These are phyloP conservation scores for Sugiyamaella pinicola DNA, from an alignment of 1,139 yeast species.

Conservation along the genomic window DNA sequence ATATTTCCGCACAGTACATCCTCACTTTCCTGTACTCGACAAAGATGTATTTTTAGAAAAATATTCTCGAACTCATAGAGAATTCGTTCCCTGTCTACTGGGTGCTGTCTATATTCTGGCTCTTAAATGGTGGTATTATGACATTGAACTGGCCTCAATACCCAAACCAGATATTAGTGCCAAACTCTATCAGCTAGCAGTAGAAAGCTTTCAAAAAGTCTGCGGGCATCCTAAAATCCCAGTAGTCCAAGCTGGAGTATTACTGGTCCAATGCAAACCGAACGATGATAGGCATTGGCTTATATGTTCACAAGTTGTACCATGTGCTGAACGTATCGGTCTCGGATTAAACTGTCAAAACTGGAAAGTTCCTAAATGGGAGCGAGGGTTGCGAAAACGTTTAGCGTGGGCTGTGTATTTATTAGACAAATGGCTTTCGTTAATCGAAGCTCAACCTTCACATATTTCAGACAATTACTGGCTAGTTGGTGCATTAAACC, in stretches of 20 bases:
- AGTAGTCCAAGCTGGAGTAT: constrained; percentile 49
- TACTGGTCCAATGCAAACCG: constrained; percentile 44
- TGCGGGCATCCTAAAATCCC: constrained; percentile 49
- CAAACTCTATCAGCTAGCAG: constrained; percentile 44
- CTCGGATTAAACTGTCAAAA: constrained; percentile 80
- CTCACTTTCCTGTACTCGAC: constrained; percentile 48
- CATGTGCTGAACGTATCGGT: constrained; percentile 83
- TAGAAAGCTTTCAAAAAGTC: constrained; percentile 45
- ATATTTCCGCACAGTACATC: constrained; percentile 49
- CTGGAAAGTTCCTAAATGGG: constrained; percentile 95
- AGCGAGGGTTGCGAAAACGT: constrained; percentile 76
- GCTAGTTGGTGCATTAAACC: constrained; percentile 39
- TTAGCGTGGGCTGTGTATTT: constrained; percentile 92
- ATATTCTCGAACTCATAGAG: constrained; percentile 50
- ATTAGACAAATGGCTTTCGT: constrained; percentile 85
- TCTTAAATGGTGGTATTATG: constrained; percentile 49
- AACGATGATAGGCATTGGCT: constrained; percentile 76
- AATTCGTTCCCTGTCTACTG: constrained; percentile 50
- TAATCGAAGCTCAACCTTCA: constrained; percentile 78
- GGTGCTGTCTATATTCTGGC: constrained; percentile 50
- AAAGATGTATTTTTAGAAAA: constrained; percentile 50
- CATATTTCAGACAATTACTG: constrained; percentile 48
- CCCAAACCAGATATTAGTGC: constrained; percentile 42
- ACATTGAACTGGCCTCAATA: constrained; percentile 37
- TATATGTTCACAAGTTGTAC: constrained; percentile 80